phyloP scores from a whole-genome alignment of 2,329 filamentous ascomycete species.

The Ustilaginoidea virens region DNA sequence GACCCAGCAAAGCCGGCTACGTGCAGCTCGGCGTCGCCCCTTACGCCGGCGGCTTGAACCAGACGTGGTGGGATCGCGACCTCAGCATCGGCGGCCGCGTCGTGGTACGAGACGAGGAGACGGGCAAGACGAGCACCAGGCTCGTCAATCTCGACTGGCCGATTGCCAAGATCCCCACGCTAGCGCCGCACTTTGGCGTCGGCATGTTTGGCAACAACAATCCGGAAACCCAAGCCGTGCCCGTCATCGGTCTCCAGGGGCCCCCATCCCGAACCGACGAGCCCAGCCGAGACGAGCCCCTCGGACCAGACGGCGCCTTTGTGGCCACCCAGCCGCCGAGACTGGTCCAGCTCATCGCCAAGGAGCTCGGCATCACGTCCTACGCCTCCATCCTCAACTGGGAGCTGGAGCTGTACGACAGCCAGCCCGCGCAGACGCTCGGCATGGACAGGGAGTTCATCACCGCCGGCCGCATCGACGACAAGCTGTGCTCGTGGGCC shows the following conservation, averaged over 20 bases:
- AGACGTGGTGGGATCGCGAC: constrained; percentile 96
- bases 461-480: constrained; percentile 87
- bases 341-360: constrained; percentile 69
- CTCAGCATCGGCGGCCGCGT: constrained; percentile 82
- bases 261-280: constrained; percentile 39
- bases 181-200: constrained; percentile 87
- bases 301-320: constrained; percentile 59
- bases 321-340: constrained; percentile 69
- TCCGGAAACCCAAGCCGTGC: constrained; percentile 83
- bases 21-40: constrained; percentile 81
- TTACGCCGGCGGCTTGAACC: constrained; percentile 75
- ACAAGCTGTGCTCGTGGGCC: constrained; percentile 93
- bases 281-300: constrained; percentile 19
- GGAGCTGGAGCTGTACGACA: constrained; percentile 92
- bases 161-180: constrained; percentile 78
- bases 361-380: constrained; percentile 56
- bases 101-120: constrained; percentile 56
- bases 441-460: constrained; percentile 89
- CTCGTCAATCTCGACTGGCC: constrained; percentile 91
- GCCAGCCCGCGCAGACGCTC: constrained; percentile 67
- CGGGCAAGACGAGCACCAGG: constrained; percentile 63
- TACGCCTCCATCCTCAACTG: constrained; percentile 74
- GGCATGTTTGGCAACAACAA: constrained; percentile 56
- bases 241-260: constrained; percentile 80
- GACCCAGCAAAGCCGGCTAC: constrained; percentile 75